Evolutionary conservation across 164 flowering plant genomes (phyloP).

Genomic region (Cinnamomum chago): DNA sequence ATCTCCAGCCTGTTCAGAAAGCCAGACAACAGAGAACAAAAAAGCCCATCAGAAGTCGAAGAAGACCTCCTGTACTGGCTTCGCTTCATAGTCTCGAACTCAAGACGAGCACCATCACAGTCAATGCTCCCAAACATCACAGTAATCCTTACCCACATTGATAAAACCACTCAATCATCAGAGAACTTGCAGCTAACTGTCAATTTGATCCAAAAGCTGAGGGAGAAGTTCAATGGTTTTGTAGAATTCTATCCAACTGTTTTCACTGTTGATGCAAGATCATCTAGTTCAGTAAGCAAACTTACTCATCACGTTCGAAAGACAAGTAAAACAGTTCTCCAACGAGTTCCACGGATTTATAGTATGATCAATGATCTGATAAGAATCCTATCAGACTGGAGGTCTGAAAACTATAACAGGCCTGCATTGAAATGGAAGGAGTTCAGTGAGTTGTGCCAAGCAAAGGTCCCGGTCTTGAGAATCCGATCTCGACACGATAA

Average conservation of each 20-base stretch:
- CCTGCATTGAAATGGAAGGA: conserved; percentile 89
- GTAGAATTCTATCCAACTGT: conserved; percentile 81
- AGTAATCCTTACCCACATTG: conserved; percentile 76
- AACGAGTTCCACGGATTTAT: conserved; percentile 76
- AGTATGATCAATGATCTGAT: conserved; percentile 72
- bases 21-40: conserved; percentile 68
- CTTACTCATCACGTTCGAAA: conserved; percentile 61
- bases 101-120: conserved; percentile 65
- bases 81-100: conserved; percentile 80
- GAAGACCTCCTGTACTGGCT: conserved; percentile 91
- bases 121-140: conserved; percentile 84
- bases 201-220: conserved; percentile 44
- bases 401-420: conserved; percentile 59
- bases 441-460: conserved; percentile 74
- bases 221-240: conserved; percentile 66
- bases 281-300: conserved; percentile 72
- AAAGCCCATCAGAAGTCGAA: conserved; percentile 57
- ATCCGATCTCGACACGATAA: conserved; percentile 63
- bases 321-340: conserved; percentile 69
- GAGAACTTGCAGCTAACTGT: conserved; percentile 43
- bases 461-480: conserved; percentile 59
- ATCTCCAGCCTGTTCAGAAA: conserved; percentile 66
- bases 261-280: conserved; percentile 93
- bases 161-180: conserved; percentile 59
- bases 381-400: conserved; percentile 66